phyloP scores from a whole-genome alignment of 2,329 filamentous ascomycete species.

The Shiraia bambusicola region DNA sequence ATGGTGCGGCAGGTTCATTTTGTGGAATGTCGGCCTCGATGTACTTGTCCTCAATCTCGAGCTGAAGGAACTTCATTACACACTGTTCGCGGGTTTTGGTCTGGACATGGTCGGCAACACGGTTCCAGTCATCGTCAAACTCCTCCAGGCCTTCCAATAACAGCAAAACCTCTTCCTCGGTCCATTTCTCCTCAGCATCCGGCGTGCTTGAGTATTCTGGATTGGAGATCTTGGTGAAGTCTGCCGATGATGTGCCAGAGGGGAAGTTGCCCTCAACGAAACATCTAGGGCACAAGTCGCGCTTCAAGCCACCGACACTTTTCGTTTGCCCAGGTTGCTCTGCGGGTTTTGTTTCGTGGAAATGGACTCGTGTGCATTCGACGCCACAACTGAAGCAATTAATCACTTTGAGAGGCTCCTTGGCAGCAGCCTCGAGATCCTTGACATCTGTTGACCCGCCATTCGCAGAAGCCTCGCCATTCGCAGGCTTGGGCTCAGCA shows the following conservation, averaged over 20 bases:
- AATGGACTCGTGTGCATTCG: conserved; percentile 76
- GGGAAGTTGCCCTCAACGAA: conserved; percentile 84
- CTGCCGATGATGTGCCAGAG: conserved; percentile 71
- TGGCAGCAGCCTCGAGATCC: conserved; percentile 63
- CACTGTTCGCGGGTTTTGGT: conserved; percentile 93
- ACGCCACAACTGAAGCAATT: conserved; percentile 91
- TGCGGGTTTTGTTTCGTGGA: conserved; percentile 67
- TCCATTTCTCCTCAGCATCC: conserved; percentile 87
- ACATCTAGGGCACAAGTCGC: conserved; percentile 89
- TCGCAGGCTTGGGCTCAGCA: conserved; percentile 58
- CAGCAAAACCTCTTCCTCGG: conserved; percentile 83
- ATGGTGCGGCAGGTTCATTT: conserved; percentile 48
- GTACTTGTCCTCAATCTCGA: conserved; percentile 98
- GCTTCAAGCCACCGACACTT: conserved; percentile 63
- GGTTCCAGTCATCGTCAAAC: conserved; percentile 94
- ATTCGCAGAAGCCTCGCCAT: conserved; percentile 68
- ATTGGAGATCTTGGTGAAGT: conserved; percentile 89
- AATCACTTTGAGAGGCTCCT: conserved; percentile 64
- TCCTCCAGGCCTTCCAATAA: conserved; percentile 88
- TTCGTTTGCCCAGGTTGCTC: conserved; percentile 53
- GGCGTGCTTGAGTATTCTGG: conserved; percentile 75
- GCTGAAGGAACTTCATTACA: conserved; percentile 90
- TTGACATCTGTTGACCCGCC: conserved; percentile 62
- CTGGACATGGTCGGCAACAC: conserved; percentile 88
- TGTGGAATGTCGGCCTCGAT: conserved; percentile 73